Evolutionary conservation across 352 stramenopile species (phyloP), one percentile per base, ranked within the genome.

Genomic region (Pythium oligandrum): DNA sequence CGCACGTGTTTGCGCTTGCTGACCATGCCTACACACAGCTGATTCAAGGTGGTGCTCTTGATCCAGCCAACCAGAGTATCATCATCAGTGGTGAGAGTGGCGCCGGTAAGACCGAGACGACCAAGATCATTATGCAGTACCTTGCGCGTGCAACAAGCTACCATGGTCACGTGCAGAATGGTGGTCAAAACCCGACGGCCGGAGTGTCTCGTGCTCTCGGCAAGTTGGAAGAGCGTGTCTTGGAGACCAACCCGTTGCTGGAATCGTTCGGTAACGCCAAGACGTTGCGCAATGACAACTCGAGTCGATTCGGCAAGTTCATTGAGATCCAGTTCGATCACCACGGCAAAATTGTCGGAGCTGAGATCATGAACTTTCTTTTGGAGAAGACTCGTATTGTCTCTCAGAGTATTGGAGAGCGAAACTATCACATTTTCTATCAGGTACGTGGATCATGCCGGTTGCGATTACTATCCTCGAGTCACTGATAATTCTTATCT

Each of bases 361-460:
- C 83, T 12, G 81, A 93, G 66, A 96, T 97, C 57, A 85, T 95
- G 55, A 93, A 96, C 64, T 97, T 96, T 47, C 51, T 96, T 36
- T 64, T 96, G 12, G 88, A 96, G 65, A 97, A 96, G 68, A 96
- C 86, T 50, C 78, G 88, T 37, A 94, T 97, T 48, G 79, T 94
- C 30, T 93, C 82, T 40, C 88, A 95, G 53, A 94, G 78, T 65
- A 43, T 90, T 1, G 93, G 93, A 0, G 95, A 99, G 57, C 76
- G 95, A 30, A 98, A 98, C 68, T 99, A 98, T 72, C 95, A 99
- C 64, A 95, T 98, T 44, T 99, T 99, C 71, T 98, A 98, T 63
- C 94, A 98, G 71, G 63, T 97, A 44, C 53, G 54, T 42, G 31
- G 26, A 5, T 11, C 11, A 34, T 12, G 40, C 11, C 46, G 4